A percentile compares a stretch with the other conserved stretches of the same genome.
Evolutionary conservation across 1,284 basidiomycete species (phyloP).

Genomic region (Trametes sp.): DNA sequence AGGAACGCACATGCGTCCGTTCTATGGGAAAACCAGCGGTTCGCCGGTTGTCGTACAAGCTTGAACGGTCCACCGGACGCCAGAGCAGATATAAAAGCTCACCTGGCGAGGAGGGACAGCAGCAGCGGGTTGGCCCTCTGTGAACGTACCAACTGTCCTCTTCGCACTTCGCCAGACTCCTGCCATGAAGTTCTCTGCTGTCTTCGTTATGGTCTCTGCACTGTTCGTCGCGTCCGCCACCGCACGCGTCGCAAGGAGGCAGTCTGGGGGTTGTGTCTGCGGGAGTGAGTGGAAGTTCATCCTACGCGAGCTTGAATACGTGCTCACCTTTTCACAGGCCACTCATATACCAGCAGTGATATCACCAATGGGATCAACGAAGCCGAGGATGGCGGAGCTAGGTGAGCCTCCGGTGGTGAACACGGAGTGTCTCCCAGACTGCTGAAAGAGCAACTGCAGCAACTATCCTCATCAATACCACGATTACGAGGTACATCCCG

Average conservation of each 20-base stretch:
- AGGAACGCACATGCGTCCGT: conserved; percentile 21
- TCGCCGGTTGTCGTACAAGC: background rate
- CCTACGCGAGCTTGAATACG: background rate
- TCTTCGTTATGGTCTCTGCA: conserved; percentile 26
- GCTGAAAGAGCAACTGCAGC: conserved; percentile 16
- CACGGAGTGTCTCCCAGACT: background rate
- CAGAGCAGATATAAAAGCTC: conserved; percentile 8
- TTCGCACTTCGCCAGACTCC: background rate
- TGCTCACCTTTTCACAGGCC: conserved; percentile 2
- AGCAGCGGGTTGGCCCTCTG: conserved; percentile 2
- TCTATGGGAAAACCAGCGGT: background rate
- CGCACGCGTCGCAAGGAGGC: conserved; percentile 31
- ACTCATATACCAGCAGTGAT: conserved; percentile 30
- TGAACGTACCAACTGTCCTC: background rate
- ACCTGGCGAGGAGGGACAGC: background rate
- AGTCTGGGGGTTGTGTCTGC: conserved; percentile 37
- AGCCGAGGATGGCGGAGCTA: conserved; percentile 30
- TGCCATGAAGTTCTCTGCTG: conserved; percentile 31
- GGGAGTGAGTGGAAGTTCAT: conserved; percentile 31
- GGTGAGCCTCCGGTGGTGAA: conserved; percentile 7
- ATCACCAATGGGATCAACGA: conserved; percentile 25
- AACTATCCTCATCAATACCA: conserved; percentile 41
- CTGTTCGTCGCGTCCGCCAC: conserved; percentile 26
- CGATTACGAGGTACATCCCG: conserved; percentile 34
- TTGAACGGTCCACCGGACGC: conserved; percentile 1